Evolutionary conservation across 352 stramenopile species (phyloP), one percentile per base, ranked within the genome.

Genomic region (Pilasporangium apinafurcum): DNA sequence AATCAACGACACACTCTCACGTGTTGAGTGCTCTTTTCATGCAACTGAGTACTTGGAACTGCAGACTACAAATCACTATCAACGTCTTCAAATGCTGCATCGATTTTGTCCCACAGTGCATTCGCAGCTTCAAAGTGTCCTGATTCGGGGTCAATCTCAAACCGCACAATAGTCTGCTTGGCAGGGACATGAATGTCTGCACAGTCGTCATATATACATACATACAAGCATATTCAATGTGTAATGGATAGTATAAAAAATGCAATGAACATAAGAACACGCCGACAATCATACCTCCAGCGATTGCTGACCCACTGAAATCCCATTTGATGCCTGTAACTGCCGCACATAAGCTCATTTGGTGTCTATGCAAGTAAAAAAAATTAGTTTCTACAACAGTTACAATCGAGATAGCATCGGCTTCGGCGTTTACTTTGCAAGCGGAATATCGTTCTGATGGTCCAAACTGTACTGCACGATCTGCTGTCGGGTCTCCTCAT

Each of bases 301-400:
- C 68, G 48, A 87, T 66, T 8, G 67, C 56, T 8, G 51, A 24
- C 13, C 53, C 60, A n/a, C 53, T 73, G 32, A 88, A 84, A 33
- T 86, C 69, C 75, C 75, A 91, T 50, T 82, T 83, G 65, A 91
- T 91, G 28, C 78, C 75, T 5, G 75, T 88, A 10, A 88, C 58
- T 5, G 72, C 72, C 3, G 78, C 78, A 29, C 84, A 87, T 17
- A 91, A 51, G 20, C 72, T 81, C 72, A 91, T 88, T 42, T 83
- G 70, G 37, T 86, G 79, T 37, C 78, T 91, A 48, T 18, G 21
- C 18, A 32, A 44, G 20, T 37, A 41, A 49, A 8, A 53, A 10
- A 8, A 37, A 41, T 7, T 21, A n/a, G n/a, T n/a, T n/a, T n/a
- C n/a, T n/a, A 13, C 41, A n/a, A 48, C 20, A 32, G 12, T 32